Base-by-base conservation (phyloP, 345 rosid genomes). In the Eucalyptus sp. region DNA sequence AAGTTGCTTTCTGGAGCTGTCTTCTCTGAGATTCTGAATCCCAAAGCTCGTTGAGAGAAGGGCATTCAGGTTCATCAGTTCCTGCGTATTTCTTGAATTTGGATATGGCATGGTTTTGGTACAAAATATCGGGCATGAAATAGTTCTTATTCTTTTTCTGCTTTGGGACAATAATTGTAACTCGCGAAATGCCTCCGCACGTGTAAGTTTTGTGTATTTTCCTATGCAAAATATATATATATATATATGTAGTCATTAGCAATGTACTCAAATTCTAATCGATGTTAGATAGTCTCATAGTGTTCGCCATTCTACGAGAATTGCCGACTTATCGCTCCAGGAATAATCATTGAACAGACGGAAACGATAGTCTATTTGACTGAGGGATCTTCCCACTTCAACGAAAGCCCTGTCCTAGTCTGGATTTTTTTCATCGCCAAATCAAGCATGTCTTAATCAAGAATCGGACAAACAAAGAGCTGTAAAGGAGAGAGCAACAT, bases 21-120 rank as follows among this genome's bases (percentile, higher is more conserved):
- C 18, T 94, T 92, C 90, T 90, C 92, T 1, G 93, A 94, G 71
- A 86, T 92, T 58, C 43, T 49, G 88, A 86, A 90, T 25, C 87
- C 87, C 25, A 89, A 48, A 14, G 94, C 89, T n/a, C 86, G 94
- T 56, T 93, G 79, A 88, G 54, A n/a, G 76, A 64, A 64, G 20
- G 76, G 41, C 76, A 7, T 64, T 64, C 76, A n/a, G 10, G 76
- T 64, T 64, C 76, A n/a, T 29, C 37, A n/a, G 76, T n/a, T n/a
- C 76, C 76, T n/a, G 76, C 18, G 4, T n/a, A n/a, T 64, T 64
- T 64, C 20, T n/a, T 8, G 76, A 7, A 64, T 13, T n/a, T n/a
- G 10, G 76, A 29, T 2, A 64, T 62, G 76, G 41, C 76, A 64
- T n/a, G 76, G 20, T 64, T 64, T 64, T 64, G 37, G 41, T n/a